phyloP scores from a whole-genome alignment of 208 protist species.

The Trypanosoma lewisi region DNA sequence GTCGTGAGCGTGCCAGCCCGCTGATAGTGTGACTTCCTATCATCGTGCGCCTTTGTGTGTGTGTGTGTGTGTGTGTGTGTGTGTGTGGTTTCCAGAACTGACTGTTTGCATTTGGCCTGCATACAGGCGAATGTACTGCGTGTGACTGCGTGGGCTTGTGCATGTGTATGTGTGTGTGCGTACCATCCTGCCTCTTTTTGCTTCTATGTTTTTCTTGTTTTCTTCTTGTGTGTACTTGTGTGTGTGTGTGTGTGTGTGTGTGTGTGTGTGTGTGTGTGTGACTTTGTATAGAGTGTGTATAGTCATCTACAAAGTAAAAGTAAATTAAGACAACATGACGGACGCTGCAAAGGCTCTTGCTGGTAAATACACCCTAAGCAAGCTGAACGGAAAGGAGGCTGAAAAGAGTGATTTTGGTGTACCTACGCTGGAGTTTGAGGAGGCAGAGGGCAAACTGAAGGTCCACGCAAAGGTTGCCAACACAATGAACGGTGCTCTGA shows the following conservation, averaged over 20 bases:
- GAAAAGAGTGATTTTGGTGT: background rate
- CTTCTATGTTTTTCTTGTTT: background rate
- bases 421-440: background rate
- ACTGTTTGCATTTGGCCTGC: too few species aligned
- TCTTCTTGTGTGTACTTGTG: background rate
- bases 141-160: too few species aligned
- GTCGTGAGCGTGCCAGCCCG: too few species aligned
- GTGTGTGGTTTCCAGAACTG: too few species aligned
- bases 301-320: background rate
- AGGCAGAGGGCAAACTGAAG: background rate
- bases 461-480: slow-evolving; percentile 22
- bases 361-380: background rate
- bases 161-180: too few species aligned
- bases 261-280: too few species aligned
- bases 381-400: background rate
- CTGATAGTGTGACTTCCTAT: too few species aligned
- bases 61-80: too few species aligned
- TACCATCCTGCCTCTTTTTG: background rate
- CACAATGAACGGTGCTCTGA: slow-evolving; percentile 27
- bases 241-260: background rate
- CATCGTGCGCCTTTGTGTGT: too few species aligned
- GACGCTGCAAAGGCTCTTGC: background rate
- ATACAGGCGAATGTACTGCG: too few species aligned
- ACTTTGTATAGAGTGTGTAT: background rate
- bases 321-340: background rate